A percentile compares a stretch with the other conserved stretches of the same genome.
phyloP scores from a whole-genome alignment of 2,329 filamentous ascomycete species.

The Venturia oleaginea region DNA sequence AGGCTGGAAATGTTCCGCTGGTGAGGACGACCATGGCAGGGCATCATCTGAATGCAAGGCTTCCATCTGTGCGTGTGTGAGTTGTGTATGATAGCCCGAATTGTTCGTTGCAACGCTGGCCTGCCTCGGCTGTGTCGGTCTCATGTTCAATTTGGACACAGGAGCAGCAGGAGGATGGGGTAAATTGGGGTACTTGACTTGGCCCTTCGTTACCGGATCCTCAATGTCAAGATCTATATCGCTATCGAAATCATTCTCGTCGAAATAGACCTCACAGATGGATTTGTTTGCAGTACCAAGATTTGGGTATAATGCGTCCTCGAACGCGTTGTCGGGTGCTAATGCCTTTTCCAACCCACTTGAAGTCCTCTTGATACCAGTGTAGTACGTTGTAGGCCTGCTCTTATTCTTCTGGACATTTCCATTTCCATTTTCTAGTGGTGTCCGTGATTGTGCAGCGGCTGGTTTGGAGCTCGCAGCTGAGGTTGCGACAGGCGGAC shows the following conservation, averaged over 20 bases:
- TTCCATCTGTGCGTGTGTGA: background rate
- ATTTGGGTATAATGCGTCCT: conserved; percentile 17
- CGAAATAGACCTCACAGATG: conserved; percentile 50
- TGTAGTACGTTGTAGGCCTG: background rate
- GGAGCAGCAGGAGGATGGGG: background rate
- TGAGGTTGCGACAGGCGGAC: background rate
- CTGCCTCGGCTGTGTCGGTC: conserved; percentile 1
- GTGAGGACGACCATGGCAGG: conserved; percentile 22
- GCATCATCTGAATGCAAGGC: conserved; percentile 8
- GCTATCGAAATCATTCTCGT: conserved; percentile 79
- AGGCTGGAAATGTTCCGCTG: conserved; percentile 32
- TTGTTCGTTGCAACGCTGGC: background rate
- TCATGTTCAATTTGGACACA: conserved; percentile 3
- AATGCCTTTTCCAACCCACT: conserved; percentile 39
- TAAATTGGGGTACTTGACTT: conserved; percentile 30
- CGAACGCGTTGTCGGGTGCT: conserved; percentile 28
- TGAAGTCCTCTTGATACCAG: conserved; percentile 36
- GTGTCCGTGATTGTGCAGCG: background rate
- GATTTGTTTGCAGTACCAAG: conserved; percentile 27
- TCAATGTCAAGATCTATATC: conserved; percentile 68
- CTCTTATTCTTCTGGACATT: background rate
- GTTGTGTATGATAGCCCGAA: background rate
- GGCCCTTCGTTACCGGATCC: conserved; percentile 43
- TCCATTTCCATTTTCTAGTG: background rate
- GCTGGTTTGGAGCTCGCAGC: background rate